Conservation (phyloP, 768 basidiomycete species). For the Solioccasus polychromus region DNA sequence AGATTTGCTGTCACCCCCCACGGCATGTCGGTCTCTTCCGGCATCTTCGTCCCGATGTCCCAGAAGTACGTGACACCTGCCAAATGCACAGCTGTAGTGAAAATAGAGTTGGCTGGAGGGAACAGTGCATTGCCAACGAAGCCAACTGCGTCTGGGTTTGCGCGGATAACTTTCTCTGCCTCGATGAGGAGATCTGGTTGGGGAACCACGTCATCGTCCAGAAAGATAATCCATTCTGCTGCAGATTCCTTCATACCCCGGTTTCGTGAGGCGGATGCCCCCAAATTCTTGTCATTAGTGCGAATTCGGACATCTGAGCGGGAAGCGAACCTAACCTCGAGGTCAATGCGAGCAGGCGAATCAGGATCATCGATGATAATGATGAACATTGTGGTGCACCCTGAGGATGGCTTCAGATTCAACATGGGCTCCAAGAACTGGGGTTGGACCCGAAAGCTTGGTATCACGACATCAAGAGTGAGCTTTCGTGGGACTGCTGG, state of each 20-base stretch:
- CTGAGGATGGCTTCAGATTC: conserved; percentile 38
- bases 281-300: conserved; percentile 43
- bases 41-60: conserved; percentile 53
- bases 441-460: conserved; percentile 53
- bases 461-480: conserved; percentile 55
- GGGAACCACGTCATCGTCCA: conserved; percentile 59
- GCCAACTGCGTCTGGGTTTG: conserved; percentile 46
- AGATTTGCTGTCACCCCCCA: conserved; percentile 67
- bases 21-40: conserved; percentile 41
- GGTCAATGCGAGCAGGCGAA: conserved; percentile 37
- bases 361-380: conserved; percentile 56
- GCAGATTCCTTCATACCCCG: conserved; percentile 52
- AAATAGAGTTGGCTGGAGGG: conserved; percentile 45
- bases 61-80: conserved; percentile 60
- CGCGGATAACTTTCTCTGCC: conserved; percentile 46
- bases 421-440: conserved; percentile 44
- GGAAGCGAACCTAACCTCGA: conserved; percentile 38
- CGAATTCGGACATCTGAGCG: conserved; percentile 55
- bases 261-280: conserved; percentile 55
- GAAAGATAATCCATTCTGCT: conserved; percentile 56
- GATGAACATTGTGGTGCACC: conserved; percentile 52
- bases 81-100: conserved; percentile 53
- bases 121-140: conserved; percentile 54
- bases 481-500: conserved; percentile 33
- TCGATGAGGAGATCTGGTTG: conserved; percentile 40